Evolutionary conservation across 1,139 yeast genomes (phyloP), one percentile per base, ranked within the genome.

Genomic region (Zygosaccharomyces sapae): DNA sequence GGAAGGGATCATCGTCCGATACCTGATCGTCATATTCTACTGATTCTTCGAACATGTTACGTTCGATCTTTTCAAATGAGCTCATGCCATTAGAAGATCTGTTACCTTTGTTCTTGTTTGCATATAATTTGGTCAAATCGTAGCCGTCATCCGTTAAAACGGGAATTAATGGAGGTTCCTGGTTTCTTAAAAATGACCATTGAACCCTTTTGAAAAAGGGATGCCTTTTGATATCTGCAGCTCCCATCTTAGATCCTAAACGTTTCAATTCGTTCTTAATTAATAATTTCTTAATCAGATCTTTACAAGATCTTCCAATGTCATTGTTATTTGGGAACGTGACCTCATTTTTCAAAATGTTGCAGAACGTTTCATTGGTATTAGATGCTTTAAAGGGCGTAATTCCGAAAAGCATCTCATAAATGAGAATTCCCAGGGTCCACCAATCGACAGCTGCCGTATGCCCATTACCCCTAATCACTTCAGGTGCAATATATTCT

Each of bases 381-480:
- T 83, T 88, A 40, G 79, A 73, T 5, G 98, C 98, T 68, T 92
- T 92, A 70, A 92, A 92, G 1, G 98, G 98, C 0, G 98, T 92
- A 7, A 89, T 86, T 1, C 97, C 97, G 66, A 81, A 89, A 35
- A 92, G 71, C 98, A 92, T 92, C 63, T 92, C 98, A 65, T 81
- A 92, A 22, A 89, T 73, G 58, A 92, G 76, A 33, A 92, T 89
- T 1, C 98, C 98, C 53, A 92, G 72, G 0, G 98, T 92, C 98
- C 98, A 92, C 98, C 98, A 92, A 67, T 92, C 98, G 13, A 92
- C 98, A 0, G 97, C 96, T 20, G 92, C 85, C 0, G 97, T 92
- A 62, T 92, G 98, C 1, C 98, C 98, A 56, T 90, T 87, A 2
- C 98, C 97, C 61, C 95, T 74, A 50, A 92, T 92, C 7, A 92